Evolutionary conservation across 306 rosid genomes (phyloP).

Genomic region (Trichosanthes cucumerina): DNA sequence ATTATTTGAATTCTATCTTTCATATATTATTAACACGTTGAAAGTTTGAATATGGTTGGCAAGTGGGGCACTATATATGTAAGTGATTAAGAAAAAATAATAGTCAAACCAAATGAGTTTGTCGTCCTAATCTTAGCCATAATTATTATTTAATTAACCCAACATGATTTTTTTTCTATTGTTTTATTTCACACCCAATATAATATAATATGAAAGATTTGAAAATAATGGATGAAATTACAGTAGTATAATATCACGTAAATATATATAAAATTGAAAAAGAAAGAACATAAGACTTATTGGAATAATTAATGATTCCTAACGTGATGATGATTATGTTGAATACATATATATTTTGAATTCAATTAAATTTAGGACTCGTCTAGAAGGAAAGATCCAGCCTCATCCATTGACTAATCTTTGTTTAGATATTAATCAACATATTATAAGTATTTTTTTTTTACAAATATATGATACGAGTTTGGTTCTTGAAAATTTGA

Average conservation of each 20-base stretch:
- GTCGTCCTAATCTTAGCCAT: slow-evolving; percentile 11
- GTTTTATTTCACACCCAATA: background rate
- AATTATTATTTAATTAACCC: slow-evolving; percentile 10
- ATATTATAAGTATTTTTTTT: background rate
- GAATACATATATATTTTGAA: background rate
- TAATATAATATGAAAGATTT: background rate
- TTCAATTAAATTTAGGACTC: background rate
- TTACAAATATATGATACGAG: background rate
- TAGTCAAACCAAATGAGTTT: slow-evolving; percentile 10
- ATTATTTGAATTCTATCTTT: background rate
- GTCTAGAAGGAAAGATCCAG: background rate
- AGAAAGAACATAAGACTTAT: background rate
- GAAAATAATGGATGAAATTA: background rate
- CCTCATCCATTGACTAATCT: background rate
- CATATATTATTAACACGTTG: slow-evolving; percentile 2
- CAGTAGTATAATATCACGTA: background rate
- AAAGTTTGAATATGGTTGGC: slow-evolving; percentile 2
- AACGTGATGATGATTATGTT: background rate
- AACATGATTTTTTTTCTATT: too few relatives aligned
- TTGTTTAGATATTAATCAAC: background rate
- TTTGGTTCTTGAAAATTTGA: background rate
- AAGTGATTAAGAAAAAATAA: background rate
- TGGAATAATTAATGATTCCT: background rate
- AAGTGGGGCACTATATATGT: slow-evolving; percentile 5
- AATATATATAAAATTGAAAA: background rate